phyloP scores from a whole-genome alignment of 176 grass and related monocot species.

The Avena atlantica region DNA sequence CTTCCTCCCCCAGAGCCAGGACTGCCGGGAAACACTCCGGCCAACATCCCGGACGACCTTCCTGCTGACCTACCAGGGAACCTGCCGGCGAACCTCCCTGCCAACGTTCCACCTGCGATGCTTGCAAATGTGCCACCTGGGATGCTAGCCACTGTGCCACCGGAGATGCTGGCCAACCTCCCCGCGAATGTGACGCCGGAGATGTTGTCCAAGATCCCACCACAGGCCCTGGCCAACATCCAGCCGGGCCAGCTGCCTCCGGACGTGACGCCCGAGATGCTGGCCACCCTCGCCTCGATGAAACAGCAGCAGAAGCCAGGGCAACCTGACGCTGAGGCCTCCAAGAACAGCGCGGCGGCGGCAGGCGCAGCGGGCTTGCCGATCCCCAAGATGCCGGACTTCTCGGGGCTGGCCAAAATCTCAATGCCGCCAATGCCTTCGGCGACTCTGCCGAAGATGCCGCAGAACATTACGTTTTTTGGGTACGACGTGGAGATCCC shows the following conservation, averaged over 20 bases:
- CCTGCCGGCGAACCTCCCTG: conserved; percentile 17
- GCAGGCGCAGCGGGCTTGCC: conserved; percentile 13
- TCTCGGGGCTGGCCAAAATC: conserved; percentile 40
- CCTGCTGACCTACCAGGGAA: conserved; percentile 20
- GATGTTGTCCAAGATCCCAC: conserved; percentile 14
- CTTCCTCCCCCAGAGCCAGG: neutral
- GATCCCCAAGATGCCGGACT: conserved; percentile 57
- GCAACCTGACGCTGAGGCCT: neutral
- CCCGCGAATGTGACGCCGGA: neutral
- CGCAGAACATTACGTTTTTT: conserved; percentile 44
- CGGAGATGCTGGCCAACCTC: conserved; percentile 48
- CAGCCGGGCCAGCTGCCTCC: conserved; percentile 39
- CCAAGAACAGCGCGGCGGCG: neutral
- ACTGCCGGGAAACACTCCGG: neutral
- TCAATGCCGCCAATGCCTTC: conserved; percentile 61
- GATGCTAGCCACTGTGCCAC: conserved; percentile 32
- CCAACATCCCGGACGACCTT: neutral
- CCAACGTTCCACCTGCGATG: neutral
- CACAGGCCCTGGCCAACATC: conserved; percentile 19
- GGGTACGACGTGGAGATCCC: conserved; percentile 51
- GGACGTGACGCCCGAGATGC: conserved; percentile 48
- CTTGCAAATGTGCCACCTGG: conserved; percentile 32
- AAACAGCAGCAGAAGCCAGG: neutral
- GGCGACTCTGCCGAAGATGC: conserved; percentile 52
- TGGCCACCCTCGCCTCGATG: conserved; percentile 29